Evolutionary conservation across 495 filamentous ascomycete genomes (phyloP).

Genomic region (Annulohypoxylon nitens): DNA sequence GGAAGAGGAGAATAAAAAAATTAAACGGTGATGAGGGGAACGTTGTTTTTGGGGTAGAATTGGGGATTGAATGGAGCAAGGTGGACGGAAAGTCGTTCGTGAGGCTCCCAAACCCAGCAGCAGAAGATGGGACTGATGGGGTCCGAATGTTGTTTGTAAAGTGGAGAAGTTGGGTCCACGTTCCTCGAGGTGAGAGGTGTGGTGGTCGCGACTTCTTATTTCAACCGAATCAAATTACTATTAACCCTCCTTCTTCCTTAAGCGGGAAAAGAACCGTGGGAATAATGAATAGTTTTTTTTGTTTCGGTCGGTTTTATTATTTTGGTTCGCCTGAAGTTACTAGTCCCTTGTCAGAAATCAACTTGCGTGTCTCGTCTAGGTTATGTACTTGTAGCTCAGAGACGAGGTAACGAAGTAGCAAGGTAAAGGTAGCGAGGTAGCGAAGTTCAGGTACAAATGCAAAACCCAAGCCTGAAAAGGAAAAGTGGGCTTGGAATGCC

Average conservation of each 20-base stretch:
- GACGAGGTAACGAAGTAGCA: constrained; percentile 10
- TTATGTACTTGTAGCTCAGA: constrained; percentile 27
- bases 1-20: constrained; percentile 32
- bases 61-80: constrained; percentile 52
- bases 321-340: constrained; percentile 43
- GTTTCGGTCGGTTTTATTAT: constrained; percentile 47
- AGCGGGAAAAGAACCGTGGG: constrained; percentile 51
- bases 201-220: constrained; percentile 53
- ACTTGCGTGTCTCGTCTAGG: constrained; percentile 40
- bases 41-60: constrained; percentile 53
- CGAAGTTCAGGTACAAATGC: constrained; percentile 45
- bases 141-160: constrained; percentile 57
- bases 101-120: constrained; percentile 51
- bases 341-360: constrained; percentile 50
- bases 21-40: constrained; percentile 50
- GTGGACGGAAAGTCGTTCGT: constrained; percentile 51
- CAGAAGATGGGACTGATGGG: constrained; percentile 65
- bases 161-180: constrained; percentile 54
- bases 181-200: constrained; percentile 55
- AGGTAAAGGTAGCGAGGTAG: neutral
- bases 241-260: constrained; percentile 32
- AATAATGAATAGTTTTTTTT: constrained; percentile 35
- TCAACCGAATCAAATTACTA: constrained; percentile 47
- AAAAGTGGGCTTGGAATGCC: constrained; percentile 54
- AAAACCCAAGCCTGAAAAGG: constrained; percentile 42